A percentile compares a stretch with the other conserved stretches of the same genome.
These are phyloP conservation scores for Citrus reticulata DNA, from an alignment of 345 rosid species.

Conservation along the genomic window DNA sequence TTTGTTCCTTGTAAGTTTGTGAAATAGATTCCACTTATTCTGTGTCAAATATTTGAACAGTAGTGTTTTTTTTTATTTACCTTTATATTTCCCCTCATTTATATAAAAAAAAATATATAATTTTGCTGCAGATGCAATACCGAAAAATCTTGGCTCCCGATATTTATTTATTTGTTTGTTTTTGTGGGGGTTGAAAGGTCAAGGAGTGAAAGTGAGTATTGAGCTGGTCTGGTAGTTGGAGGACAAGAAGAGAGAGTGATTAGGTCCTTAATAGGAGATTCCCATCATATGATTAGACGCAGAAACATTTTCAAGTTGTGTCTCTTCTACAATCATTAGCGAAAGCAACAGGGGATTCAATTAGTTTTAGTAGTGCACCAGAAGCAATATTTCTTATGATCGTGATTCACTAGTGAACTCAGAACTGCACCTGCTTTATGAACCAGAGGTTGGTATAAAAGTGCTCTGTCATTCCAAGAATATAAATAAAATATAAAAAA, in stretches of 20 bases:
- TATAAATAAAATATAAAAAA: no score
- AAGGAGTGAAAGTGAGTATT: not conserved
- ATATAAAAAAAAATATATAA: no score
- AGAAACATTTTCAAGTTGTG: not conserved
- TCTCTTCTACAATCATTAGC: slow-evolving; percentile 2
- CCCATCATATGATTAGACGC: slow-evolving; percentile 20
- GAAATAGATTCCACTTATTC: no score
- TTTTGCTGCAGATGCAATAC: not conserved
- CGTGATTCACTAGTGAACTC: no score
- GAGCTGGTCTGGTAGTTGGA: slow-evolving; percentile 28
- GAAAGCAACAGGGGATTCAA: not conserved
- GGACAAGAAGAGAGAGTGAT: slow-evolving; percentile 17
- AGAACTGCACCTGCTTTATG: no score
- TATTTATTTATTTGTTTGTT: not conserved
- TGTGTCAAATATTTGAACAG: no score
- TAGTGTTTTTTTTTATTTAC: no score
- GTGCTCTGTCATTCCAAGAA: no score
- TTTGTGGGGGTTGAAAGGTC: not conserved
- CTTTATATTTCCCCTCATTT: no score
- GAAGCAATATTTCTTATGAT: not conserved
- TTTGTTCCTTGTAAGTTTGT: no score
- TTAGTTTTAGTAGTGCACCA: not conserved
- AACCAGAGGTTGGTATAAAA: no score
- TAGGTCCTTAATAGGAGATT: slow-evolving; percentile 15
- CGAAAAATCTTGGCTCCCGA: not conserved